A percentile compares a stretch with the other conserved stretches of the same genome.
Conservation (phyloP, 2,329 filamentous ascomycete genomes). For the Fusarium bulbicola region DNA sequence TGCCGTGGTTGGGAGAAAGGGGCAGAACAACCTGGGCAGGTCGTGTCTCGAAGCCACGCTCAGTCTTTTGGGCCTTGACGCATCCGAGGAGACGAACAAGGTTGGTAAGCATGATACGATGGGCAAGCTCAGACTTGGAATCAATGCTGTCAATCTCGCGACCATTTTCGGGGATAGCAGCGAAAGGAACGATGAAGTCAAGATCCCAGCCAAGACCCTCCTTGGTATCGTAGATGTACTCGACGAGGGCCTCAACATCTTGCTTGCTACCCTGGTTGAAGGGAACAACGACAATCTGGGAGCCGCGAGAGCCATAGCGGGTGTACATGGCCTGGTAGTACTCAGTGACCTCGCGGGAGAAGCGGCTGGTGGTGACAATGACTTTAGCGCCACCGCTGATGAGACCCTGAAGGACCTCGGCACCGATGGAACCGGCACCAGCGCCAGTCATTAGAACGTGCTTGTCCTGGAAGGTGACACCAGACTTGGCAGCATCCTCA, state of each 20-base stretch:
- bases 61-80: constrained; percentile 90
- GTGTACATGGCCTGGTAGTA: constrained; percentile 99
- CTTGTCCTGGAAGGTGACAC: constrained; percentile 93
- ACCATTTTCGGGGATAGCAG: constrained; percentile 96
- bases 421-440: constrained; percentile 96
- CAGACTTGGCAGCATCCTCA: constrained; percentile 85
- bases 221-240: constrained; percentile 98
- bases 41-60: constrained; percentile 90
- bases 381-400: constrained; percentile 98
- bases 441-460: constrained; percentile 98
- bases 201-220: constrained; percentile 98
- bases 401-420: constrained; percentile 93
- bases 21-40: constrained; percentile 97
- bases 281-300: constrained; percentile 95
- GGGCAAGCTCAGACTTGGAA: constrained; percentile 96
- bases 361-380: constrained; percentile 94
- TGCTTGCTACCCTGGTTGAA: constrained; percentile 99
- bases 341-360: constrained; percentile 96
- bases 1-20: constrained; percentile 97
- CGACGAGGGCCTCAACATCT: constrained; percentile 90
- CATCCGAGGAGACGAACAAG: constrained; percentile 88
- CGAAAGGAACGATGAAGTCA: constrained; percentile 95
- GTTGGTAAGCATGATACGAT: constrained; percentile 99
- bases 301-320: constrained; percentile 90
- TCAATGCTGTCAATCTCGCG: constrained; percentile 97